A percentile compares a stretch with the other conserved stretches of the same genome.
Evolutionary conservation across 331 rosid genomes (phyloP).

Genomic region (Malus hybrid): DNA sequence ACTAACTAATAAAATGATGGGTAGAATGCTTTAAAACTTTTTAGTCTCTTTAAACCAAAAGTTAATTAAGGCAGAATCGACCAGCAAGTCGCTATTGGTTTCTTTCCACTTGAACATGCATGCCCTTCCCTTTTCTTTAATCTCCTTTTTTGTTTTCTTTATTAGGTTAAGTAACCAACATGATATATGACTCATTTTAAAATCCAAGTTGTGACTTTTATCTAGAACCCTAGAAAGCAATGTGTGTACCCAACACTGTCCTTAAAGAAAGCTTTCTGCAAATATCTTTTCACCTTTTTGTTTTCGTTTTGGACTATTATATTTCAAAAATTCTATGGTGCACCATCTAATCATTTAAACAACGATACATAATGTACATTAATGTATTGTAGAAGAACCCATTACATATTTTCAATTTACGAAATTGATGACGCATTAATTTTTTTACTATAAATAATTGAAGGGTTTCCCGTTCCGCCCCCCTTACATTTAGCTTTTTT

Average conservation of each 20-base stretch:
- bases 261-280: not conserved
- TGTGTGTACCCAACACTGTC: not conserved
- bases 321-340: not conserved
- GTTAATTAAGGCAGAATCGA: not conserved
- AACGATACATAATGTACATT: no score
- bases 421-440: not conserved
- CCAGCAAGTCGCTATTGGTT: not conserved
- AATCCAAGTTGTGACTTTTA: not conserved
- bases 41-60: not conserved
- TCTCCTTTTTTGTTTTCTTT: not conserved
- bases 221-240: not conserved
- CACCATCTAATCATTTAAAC: not conserved
- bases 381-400: not conserved
- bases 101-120: not conserved
- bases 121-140: not conserved
- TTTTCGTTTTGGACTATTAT: not conserved
- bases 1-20: not conserved
- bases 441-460: not conserved
- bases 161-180: not conserved
- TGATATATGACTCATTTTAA: not conserved
- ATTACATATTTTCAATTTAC: not conserved
- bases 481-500: not conserved
- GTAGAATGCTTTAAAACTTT: constrained; percentile 2
- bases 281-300: not conserved
- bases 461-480: not conserved